Percentiles rank a stretch among this genome's conserved stretches.
Evolutionary conservation across 1,284 basidiomycete genomes (phyloP).

Genomic region (Testicularia cyperi): DNA sequence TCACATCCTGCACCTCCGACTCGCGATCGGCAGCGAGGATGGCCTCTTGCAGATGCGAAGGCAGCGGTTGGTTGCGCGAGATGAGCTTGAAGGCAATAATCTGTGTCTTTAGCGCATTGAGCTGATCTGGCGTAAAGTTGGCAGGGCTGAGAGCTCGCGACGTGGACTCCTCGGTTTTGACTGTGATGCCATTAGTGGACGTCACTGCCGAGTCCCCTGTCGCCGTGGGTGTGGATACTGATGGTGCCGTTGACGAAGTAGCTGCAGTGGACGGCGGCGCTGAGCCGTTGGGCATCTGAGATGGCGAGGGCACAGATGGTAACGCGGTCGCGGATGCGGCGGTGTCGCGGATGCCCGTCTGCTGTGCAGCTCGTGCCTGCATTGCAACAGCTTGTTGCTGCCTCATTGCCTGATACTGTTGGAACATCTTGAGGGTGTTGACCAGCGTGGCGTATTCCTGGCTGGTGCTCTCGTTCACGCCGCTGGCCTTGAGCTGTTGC

Average conservation of each 20-base stretch:
- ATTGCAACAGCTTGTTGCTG: constrained; percentile 48
- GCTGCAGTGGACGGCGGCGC: constrained; percentile 13
- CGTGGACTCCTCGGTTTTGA: constrained; percentile 31
- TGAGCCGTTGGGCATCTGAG: constrained; percentile 11
- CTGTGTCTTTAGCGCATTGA: constrained; percentile 80
- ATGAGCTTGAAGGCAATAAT: constrained; percentile 87
- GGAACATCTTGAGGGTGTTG: constrained; percentile 54
- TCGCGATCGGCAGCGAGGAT: constrained; percentile 63
- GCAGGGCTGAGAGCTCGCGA: constrained; percentile 35
- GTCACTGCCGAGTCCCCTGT: no score
- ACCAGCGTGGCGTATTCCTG: constrained; percentile 60
- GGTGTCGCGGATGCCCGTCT: constrained; percentile 1
- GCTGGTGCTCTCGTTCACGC: constrained; percentile 59
- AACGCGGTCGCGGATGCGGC: no score
- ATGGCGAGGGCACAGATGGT: constrained; percentile 19
- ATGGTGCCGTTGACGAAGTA: no score
- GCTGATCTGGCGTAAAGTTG: constrained; percentile 73
- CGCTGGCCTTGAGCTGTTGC: constrained; percentile 59
- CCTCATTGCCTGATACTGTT: constrained; percentile 54
- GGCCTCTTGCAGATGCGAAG: constrained; percentile 76
- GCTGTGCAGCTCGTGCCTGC: constrained; percentile 27
- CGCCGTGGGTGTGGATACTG: no score
- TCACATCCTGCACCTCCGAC: constrained; percentile 57
- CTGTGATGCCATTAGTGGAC: constrained; percentile 23
- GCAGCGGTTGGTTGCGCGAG: constrained; percentile 75